A percentile compares a stretch with the other conserved stretches of the same genome.
These are phyloP conservation scores for Chamaecyparis obtusa DNA, from an alignment of 75 land plant species.

Conservation along the genomic window DNA sequence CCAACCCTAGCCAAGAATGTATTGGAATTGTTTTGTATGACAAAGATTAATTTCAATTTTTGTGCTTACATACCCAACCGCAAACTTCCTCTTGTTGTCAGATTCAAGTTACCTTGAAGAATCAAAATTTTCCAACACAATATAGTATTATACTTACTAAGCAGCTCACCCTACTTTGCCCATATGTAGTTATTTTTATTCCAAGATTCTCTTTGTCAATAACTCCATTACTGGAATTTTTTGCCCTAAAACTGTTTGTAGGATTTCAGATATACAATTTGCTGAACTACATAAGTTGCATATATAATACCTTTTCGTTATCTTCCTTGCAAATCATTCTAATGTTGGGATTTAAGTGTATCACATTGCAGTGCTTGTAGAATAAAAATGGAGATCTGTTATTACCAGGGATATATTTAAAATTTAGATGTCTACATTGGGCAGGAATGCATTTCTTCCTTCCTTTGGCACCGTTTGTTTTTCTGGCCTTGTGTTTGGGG, in stretches of 20 bases:
- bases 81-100: background rate
- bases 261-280: background rate
- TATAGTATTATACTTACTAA: background rate
- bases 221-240: background rate
- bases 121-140: background rate
- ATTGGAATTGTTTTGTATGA: background rate
- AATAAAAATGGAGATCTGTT: background rate
- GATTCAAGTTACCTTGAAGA: background rate
- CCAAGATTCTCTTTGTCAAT: background rate
- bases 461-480: slow-evolving; percentile 95
- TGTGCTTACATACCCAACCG: background rate
- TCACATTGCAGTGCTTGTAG: background rate
- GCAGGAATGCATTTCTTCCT: slow-evolving; percentile 95
- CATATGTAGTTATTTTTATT: background rate
- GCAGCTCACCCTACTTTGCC: background rate
- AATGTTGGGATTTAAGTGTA: background rate
- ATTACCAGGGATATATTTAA: background rate
- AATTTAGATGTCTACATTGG: slow-evolving; percentile 9
- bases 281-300: background rate
- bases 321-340: background rate
- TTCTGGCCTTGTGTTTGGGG: slow-evolving; percentile 70
- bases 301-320: background rate
- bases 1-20: background rate
- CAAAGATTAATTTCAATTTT: background rate
- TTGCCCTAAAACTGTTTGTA: background rate